Conservation (phyloP, 2,329 filamentous ascomycete species). For the Aphanoascus verrucosus region DNA sequence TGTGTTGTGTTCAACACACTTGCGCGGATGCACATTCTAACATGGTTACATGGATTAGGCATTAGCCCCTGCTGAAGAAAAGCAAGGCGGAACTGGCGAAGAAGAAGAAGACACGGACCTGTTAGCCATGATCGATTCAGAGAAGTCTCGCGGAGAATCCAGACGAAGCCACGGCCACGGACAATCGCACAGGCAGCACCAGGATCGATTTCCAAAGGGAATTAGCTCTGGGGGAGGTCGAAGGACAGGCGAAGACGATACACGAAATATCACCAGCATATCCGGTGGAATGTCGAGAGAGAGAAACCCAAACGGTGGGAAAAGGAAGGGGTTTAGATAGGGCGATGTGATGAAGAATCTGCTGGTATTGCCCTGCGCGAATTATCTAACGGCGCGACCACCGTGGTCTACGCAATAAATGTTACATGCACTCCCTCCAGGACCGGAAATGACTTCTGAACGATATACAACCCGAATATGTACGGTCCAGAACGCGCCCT, state of each 20-base stretch:
- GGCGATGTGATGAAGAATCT: neutral
- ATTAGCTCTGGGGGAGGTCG: slow-evolving; percentile 4
- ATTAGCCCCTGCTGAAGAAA: neutral
- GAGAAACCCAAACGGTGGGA: slow-evolving; percentile 10
- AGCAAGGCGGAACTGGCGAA: neutral
- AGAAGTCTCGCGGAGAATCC: neutral
- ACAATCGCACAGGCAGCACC: neutral
- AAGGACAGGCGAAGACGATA: neutral
- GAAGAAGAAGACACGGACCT: neutral
- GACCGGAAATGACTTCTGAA: neutral
- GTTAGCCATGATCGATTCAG: neutral
- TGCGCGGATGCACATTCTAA: neutral
- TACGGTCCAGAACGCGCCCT: neutral
- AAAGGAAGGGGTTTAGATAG: slow-evolving; percentile 14
- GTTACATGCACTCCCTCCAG: neutral
- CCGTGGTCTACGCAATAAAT: neutral
- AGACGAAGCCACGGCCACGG: neutral
- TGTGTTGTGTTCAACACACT: neutral
- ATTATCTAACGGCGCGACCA: neutral
- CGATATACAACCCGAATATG: slow-evolving; percentile 3
- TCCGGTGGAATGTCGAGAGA: slow-evolving; percentile 5
- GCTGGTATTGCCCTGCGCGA: neutral
- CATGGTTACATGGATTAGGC: neutral
- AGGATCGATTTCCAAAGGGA: slow-evolving; percentile 1
- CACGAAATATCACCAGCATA: slow-evolving; percentile 8